These are phyloP conservation scores for Hondaea fermentalgiana DNA, from an alignment of 108 stramenopile species.

Conservation along the genomic window DNA sequence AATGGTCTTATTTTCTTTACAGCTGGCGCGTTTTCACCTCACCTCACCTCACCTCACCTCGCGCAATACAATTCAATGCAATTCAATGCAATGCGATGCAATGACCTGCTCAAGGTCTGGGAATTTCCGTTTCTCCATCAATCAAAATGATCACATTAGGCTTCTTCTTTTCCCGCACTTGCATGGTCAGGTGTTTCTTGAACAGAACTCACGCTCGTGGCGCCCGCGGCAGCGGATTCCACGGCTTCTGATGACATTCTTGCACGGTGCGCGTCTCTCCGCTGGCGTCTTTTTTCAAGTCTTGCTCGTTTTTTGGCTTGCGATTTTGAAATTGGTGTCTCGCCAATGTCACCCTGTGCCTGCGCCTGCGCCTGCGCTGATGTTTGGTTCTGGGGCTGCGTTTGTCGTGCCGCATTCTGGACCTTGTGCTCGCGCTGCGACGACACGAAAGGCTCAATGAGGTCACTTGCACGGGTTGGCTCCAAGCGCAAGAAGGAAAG, in stretches of 20 bases:
- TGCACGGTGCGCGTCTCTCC: too few relatives aligned
- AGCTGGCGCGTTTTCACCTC: too few relatives aligned
- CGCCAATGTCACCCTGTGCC: background rate
- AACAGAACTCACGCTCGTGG: background rate
- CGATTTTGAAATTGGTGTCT: background rate
- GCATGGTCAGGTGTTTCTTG: too few relatives aligned
- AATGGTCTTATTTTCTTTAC: too few relatives aligned
- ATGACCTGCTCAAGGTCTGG: too few relatives aligned
- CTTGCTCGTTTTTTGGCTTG: background rate
- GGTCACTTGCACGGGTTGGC: background rate
- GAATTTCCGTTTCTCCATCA: too few relatives aligned
- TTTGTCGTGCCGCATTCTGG: background rate
- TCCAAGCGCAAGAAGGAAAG: background rate
- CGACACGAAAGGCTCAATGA: background rate
- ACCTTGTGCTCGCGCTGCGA: background rate
- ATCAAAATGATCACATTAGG: too few relatives aligned
- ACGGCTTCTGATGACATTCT: background rate
- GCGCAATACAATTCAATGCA: too few relatives aligned
- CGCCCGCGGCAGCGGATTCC: background rate
- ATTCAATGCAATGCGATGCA: too few relatives aligned
- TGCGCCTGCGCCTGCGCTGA: background rate
- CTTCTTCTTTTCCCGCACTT: too few relatives aligned
- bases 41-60: too few relatives aligned
- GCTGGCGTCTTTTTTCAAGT: background rate
- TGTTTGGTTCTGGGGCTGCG: background rate